Conservation (phyloP, 257 asterid genomes). For the Scutellaria galericulata region DNA sequence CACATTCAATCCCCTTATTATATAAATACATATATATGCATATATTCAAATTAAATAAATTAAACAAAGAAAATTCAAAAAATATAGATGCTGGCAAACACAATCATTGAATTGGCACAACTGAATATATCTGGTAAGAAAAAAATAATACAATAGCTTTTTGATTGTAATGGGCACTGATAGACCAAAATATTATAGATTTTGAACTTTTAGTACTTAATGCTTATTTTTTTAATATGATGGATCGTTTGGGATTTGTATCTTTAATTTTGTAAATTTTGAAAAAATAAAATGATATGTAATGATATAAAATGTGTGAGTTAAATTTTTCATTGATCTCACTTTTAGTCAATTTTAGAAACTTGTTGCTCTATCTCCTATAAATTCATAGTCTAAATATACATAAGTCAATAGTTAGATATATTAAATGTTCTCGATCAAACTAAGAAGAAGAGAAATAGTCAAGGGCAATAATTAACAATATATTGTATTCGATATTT, state of each 20-base stretch:
- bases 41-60: not conserved
- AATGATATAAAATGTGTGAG: not conserved
- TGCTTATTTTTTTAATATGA: not conserved
- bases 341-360: too few species aligned
- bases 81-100: constrained; percentile 30
- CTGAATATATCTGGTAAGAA: not conserved
- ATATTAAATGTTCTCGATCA: too few species aligned
- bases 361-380: not conserved
- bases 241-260: not conserved
- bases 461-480: not conserved
- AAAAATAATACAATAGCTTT: not conserved
- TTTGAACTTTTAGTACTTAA: not conserved
- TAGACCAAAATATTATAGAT: not conserved
- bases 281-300: not conserved
- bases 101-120: constrained; percentile 32
- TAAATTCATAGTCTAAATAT: not conserved
- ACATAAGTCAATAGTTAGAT: not conserved
- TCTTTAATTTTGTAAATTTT: not conserved
- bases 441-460: not conserved
- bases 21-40: not conserved
- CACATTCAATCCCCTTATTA: not conserved
- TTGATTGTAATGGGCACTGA: not conserved
- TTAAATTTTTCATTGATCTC: not conserved
- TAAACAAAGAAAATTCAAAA: not conserved
- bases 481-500: not conserved